A percentile compares a stretch with the other conserved stretches of the same genome.
Conservation (phyloP, 1,139 yeast species). For the Yamadazyma kanchanaburiensis region DNA sequence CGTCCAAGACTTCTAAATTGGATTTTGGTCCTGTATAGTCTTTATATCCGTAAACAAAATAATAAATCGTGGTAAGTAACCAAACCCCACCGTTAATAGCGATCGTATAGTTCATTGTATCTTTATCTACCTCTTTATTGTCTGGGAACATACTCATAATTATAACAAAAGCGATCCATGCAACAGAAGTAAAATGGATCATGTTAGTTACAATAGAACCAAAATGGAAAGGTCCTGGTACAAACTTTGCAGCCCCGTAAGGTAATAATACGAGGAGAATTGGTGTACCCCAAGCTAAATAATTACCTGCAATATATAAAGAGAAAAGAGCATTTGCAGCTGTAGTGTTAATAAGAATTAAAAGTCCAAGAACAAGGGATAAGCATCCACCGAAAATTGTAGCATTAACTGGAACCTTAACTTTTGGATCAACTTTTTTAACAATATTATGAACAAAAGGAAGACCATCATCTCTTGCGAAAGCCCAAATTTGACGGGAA, state of each 20-base stretch:
- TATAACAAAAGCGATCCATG: constrained; percentile 30
- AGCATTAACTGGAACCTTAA: constrained; percentile 59
- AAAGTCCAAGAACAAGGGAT: constrained; percentile 50
- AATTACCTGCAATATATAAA: constrained; percentile 46
- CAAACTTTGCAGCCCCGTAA: constrained; percentile 41
- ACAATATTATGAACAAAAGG: constrained; percentile 42
- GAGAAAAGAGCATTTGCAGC: constrained; percentile 59
- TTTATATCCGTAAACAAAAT: constrained; percentile 25
- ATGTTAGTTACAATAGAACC: constrained; percentile 46
- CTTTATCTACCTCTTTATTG: constrained; percentile 19
- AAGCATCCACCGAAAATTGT: constrained; percentile 49
- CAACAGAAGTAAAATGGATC: constrained; percentile 21
- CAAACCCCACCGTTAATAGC: constrained; percentile 37
- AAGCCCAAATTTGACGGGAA: constrained; percentile 38
- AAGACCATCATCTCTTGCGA: constrained; percentile 40
- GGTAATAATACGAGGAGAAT: constrained; percentile 39
- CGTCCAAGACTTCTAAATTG: constrained; percentile 16
- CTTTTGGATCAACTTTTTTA: constrained; percentile 49
- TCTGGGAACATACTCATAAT: constrained; percentile 40
- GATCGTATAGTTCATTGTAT: constrained; percentile 35
- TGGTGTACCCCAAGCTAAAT: constrained; percentile 40
- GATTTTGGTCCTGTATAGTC: constrained; percentile 36
- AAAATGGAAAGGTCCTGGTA: constrained; percentile 63
- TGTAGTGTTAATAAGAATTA: constrained; percentile 53
- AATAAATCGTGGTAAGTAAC: constrained; percentile 26